Conservation (phyloP, 345 rosid genomes). For the Eucalyptus grandis region DNA sequence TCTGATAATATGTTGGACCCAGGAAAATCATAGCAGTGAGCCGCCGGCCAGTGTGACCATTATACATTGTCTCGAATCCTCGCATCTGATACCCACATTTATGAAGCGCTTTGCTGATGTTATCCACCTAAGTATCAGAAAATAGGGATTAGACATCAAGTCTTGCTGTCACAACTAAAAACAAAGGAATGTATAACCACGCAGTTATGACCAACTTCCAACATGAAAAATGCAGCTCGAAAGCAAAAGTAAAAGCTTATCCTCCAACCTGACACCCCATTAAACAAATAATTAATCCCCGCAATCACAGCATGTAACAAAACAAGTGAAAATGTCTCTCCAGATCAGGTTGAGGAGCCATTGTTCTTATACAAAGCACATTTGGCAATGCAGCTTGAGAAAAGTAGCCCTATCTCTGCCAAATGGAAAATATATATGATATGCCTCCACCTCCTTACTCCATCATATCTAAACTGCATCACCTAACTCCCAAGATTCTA, state of each 20-base stretch:
- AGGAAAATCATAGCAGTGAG: conserved; percentile 89
- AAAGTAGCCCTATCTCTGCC: not conserved
- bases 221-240: not conserved
- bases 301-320: not conserved
- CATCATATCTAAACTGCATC: not conserved
- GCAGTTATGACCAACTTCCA: not conserved
- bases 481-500: not conserved
- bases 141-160: not conserved
- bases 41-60: conserved; percentile 90
- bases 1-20: conserved; percentile 96
- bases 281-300: not conserved
- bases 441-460: not conserved
- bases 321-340: not conserved
- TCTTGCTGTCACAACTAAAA: not conserved
- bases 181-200: not conserved
- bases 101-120: conserved; percentile 95
- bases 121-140: conserved; percentile 58
- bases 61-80: conserved; percentile 96
- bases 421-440: not conserved
- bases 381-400: not conserved
- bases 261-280: not conserved
- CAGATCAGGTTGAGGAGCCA: not conserved
- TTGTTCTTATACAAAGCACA: not conserved
- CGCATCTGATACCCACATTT: conserved; percentile 99
- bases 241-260: not conserved